Percentiles rank a stretch among this genome's conserved stretches.
These are phyloP conservation scores for Alternaria sp. DNA, from an alignment of 2,329 filamentous ascomycete species.

Conservation along the genomic window DNA sequence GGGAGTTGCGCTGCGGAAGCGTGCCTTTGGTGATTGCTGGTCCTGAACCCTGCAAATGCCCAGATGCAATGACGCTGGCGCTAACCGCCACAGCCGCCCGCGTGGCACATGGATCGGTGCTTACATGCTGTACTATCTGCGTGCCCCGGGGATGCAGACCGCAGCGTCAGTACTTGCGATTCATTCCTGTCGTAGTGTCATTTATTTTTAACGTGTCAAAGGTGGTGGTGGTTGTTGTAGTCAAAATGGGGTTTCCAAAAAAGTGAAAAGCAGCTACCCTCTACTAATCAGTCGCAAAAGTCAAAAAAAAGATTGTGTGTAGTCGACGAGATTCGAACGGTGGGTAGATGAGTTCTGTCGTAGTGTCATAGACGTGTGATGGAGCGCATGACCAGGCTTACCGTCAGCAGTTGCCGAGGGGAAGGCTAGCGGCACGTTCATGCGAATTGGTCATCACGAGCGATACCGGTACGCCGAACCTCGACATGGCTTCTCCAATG, in stretches of 20 bases:
- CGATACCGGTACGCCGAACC: neutral
- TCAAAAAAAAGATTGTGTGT: no score
- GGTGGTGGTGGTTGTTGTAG: no score
- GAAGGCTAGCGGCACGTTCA: conserved; percentile 1
- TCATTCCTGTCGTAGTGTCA: neutral
- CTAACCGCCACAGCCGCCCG: conserved; percentile 24
- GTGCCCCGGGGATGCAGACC: neutral
- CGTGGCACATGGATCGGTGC: conserved; percentile 3
- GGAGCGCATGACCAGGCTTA: conserved; percentile 1
- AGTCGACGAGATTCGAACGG: no score
- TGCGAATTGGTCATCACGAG: neutral
- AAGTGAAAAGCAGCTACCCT: no score
- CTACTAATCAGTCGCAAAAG: no score
- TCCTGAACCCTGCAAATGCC: conserved; percentile 26
- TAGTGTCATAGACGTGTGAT: neutral
- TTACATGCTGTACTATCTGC: neutral
- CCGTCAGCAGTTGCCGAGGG: neutral
- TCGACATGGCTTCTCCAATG: neutral
- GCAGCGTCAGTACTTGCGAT: neutral
- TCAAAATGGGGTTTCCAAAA: no score
- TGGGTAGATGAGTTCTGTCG: no score
- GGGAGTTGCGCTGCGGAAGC: conserved; percentile 11
- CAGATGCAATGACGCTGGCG: conserved; percentile 25
- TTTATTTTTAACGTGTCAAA: no score
- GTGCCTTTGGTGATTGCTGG: conserved; percentile 7